Conservation (phyloP, 179 eudicot species). For the Spergularia azorica region DNA sequence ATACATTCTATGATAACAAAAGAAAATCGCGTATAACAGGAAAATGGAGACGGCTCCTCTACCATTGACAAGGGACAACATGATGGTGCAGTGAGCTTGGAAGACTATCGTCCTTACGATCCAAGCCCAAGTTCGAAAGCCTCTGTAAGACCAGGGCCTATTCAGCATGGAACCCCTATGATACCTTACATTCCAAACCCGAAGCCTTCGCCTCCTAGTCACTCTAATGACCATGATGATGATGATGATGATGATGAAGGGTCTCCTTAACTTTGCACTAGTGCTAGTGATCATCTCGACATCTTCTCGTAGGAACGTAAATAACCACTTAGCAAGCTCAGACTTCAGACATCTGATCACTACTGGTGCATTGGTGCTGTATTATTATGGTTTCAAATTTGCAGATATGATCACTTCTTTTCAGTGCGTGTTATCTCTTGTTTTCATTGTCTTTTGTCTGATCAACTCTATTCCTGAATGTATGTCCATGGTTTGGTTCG, state of each 20-base stretch:
- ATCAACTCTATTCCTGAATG: too few relatives aligned
- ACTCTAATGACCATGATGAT: slow-evolving; percentile 25
- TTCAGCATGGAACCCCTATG: slow-evolving; percentile 72
- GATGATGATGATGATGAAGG: background rate
- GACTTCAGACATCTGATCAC: background rate
- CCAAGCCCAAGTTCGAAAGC: slow-evolving; percentile 75
- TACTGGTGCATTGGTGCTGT: too few relatives aligned
- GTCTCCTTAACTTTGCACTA: background rate
- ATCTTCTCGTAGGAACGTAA: background rate
- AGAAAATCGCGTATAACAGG: slow-evolving; percentile 27
- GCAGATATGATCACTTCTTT: background rate
- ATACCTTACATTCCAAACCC: slow-evolving; percentile 73
- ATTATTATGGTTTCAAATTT: too few relatives aligned
- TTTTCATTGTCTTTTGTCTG: too few relatives aligned
- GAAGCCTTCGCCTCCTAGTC: slow-evolving; percentile 49
- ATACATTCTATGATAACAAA: too few relatives aligned
- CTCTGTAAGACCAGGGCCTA: slow-evolving; percentile 54
- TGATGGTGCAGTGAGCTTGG: slow-evolving; percentile 39
- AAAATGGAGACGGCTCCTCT: background rate
- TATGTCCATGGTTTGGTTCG: too few relatives aligned
- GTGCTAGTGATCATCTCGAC: background rate
- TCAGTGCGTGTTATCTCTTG: too few relatives aligned
- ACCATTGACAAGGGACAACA: slow-evolving; percentile 10
- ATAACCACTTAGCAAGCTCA: background rate
- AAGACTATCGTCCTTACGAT: slow-evolving; percentile 69